Evolutionary conservation across 2,329 filamentous ascomycete genomes (phyloP).

Genomic region (Bipolaris cookei): DNA sequence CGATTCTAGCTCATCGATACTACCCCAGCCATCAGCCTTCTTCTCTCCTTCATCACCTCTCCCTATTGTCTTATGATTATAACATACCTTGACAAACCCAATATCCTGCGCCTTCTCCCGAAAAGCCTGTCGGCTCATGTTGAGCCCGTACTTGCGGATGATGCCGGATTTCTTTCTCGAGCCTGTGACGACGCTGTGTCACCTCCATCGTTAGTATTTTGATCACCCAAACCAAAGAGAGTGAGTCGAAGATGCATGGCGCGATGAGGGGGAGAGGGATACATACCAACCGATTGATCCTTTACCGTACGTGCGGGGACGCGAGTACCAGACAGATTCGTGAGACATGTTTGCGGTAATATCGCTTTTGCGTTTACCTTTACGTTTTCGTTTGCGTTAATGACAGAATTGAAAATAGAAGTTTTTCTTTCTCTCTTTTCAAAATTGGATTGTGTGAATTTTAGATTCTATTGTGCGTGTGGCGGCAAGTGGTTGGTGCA

Average conservation of each 20-base stretch:
- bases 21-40: neutral
- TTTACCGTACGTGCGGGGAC: constrained; percentile 95
- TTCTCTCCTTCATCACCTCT: neutral
- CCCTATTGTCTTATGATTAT: neutral
- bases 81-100: constrained; percentile 67
- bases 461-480: neutral
- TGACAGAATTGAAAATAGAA: neutral
- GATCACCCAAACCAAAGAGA: too few species aligned
- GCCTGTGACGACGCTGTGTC: constrained; percentile 34
- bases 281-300: constrained; percentile 84
- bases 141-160: constrained; percentile 98
- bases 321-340: constrained; percentile 85
- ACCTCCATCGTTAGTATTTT: too few species aligned
- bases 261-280: neutral
- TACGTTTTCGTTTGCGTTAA: too few species aligned
- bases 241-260: neutral
- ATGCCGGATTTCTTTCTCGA: constrained; percentile 71
- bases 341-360: constrained; percentile 29
- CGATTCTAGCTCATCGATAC: too few species aligned
- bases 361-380: too few species aligned
- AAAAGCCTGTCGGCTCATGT: constrained; percentile 74
- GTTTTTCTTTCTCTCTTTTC: neutral
- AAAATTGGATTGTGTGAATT: neutral
- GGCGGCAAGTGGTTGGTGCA: neutral
- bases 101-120: constrained; percentile 70